Base-by-base conservation (phyloP, 306 rosid species). In the Erythrophleum fordii region DNA sequence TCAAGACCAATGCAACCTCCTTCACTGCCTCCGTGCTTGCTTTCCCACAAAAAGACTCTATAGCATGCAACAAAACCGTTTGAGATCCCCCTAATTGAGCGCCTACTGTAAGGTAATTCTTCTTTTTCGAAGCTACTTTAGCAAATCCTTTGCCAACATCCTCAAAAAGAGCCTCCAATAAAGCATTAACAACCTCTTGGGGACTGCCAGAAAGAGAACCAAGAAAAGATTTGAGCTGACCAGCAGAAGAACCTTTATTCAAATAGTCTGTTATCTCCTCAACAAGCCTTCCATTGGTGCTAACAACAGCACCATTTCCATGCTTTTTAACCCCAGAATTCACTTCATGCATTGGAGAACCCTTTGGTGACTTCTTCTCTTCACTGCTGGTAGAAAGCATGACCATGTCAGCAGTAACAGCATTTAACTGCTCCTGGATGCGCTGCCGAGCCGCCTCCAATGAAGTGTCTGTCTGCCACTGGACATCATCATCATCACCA, bases 401-500 rank as follows among this genome's bases (percentile, higher is more conserved):
- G 71, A 90, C 91, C 94, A 90, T 90, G 26, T 88, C 91, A 62
- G 91, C 90, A 52, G 91, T 90, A 26, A 49, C 90, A 6, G 90
- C 86, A 73, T 88, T 90, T 69, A 90, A 62, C 85, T 90, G 94
- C 80, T 90, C 94, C 87, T 88, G 91, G 37, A 88, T 86, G 22
- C 91, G 87, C 83, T 80, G 86, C 41, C 70, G 77, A 31, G 90
- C 94, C 48, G 94, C 94, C 65, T 87, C 91, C 18, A 90, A 13
- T 4, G 93, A 90, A 2, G 93, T 87, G 76, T 90, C 94, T 0
- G 91, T 90, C 79, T 86, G 91, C 94, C 94, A 90, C 72, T 86
- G 82, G 22, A 90, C 84, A 28, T 69, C 90, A 0, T 89, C 90
- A 0, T 83, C 86, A 0, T 77, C 84, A 0, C 76, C 84, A 56